Percentiles rank a stretch among this genome's conserved stretches.
phyloP scores from a whole-genome alignment of 768 basidiomycete genomes.

The Boletus fagicola region DNA sequence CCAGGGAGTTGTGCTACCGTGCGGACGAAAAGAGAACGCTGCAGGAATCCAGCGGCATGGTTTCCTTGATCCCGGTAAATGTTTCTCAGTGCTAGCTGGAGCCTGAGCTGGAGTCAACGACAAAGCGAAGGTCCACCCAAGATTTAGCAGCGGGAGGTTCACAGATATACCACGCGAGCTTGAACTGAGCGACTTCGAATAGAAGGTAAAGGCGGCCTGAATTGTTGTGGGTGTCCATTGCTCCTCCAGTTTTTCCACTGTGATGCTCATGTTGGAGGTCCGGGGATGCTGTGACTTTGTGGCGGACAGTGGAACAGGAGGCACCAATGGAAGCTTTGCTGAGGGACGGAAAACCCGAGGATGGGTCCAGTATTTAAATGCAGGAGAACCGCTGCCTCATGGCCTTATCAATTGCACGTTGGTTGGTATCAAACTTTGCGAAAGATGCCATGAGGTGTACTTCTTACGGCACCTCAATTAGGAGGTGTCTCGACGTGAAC shows the following conservation, averaged over 20 bases:
- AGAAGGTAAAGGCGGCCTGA: slow-evolving; percentile 3
- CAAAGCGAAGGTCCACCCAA: slow-evolving; percentile 19
- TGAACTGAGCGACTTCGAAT: neutral
- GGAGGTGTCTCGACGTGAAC: neutral
- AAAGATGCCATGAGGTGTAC: too few relatives aligned
- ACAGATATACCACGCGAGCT: neutral
- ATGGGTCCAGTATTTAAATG: neutral
- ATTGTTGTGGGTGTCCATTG: slow-evolving; percentile 16
- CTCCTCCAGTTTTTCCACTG: slow-evolving; percentile 10
- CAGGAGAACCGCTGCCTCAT: neutral
- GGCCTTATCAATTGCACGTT: slow-evolving; percentile 10
- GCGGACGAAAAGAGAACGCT: slow-evolving; percentile 11
- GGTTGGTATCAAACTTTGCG: too few relatives aligned
- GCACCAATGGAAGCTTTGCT: neutral
- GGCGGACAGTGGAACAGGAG: neutral
- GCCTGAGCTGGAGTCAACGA: slow-evolving; percentile 5
- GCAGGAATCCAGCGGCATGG: neutral
- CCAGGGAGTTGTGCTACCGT: slow-evolving; percentile 6
- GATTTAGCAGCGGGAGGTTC: slow-evolving; percentile 8
- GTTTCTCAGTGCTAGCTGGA: too few relatives aligned
- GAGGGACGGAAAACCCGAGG: neutral
- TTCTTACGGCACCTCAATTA: too few relatives aligned
- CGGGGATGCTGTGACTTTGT: neutral
- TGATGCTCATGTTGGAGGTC: neutral
- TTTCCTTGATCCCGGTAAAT: too few relatives aligned